Evolutionary conservation across 352 stramenopile species (phyloP), one percentile per base, ranked within the genome.

Genomic region (Globisporangium canariense): DNA sequence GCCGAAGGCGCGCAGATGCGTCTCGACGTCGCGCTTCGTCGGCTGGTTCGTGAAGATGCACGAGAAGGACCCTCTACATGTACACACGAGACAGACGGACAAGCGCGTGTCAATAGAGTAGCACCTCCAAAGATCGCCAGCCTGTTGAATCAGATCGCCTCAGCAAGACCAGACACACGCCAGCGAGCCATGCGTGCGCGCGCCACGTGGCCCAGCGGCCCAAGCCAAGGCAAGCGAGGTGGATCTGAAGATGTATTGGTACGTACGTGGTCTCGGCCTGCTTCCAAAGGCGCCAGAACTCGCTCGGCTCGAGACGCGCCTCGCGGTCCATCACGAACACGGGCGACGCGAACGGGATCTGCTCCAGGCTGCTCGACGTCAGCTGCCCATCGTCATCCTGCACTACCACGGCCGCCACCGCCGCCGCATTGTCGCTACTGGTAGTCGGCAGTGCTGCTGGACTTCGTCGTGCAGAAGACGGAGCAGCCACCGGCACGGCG

Each of bases 1-100:
- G 11, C 77, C 81, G 9, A 83, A 59, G 2, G 62, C 46, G 3
- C 58, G 51, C 28, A 93, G 43, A 25, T 91, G 85, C 51, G 51
- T 53, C 41, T 80, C 74, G 16, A 91, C 71, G 25, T 81, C 73
- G 3, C 67, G 32, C 36, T 71, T 68, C 9, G 63, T 77, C 45
- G 81, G 81, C 51, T 85, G 65, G 60, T 90, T 91, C 8, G 62
- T 66, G 43, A 91, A 87, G 13, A 68, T 74, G 59, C 85, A 93
- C 41, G 85, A 91, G 49, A 93, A 93, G 1, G 82, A 86, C 41
- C 85, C 85, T 13, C 82, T 91, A 56, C 25, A 54, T 20, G 45
- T 13, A 30, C 28, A 59, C 47, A 32, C 28, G 30, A 40, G 13
- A 25, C 8, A 56, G 28, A 41, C 9, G 16, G 9, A 57, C 40